Conservation (phyloP, 2,329 filamentous ascomycete species). For the Didymella lethalis region DNA sequence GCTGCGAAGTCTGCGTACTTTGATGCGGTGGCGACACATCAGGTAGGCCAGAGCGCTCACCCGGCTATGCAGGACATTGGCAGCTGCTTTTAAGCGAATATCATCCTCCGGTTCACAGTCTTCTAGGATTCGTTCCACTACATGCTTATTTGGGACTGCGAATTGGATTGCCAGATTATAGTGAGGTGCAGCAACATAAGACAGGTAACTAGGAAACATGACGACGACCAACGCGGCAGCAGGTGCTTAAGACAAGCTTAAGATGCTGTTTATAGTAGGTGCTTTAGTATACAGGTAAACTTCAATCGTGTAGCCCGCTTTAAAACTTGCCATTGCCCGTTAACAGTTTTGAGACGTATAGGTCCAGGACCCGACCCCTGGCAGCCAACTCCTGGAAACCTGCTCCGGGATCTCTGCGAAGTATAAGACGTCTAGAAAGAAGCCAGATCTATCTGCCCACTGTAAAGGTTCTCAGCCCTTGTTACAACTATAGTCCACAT, state of each 20-base stretch:
- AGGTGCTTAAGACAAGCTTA: not conserved
- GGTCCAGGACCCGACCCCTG: no score
- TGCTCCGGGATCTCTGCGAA: no score
- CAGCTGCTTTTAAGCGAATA: not conserved
- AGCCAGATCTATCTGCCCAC: no score
- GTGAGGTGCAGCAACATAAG: not conserved
- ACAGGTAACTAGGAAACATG: constrained; percentile 6
- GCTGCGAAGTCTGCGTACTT: not conserved
- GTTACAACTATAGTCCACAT: not conserved
- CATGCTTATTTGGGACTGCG: constrained; percentile 2
- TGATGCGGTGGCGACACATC: not conserved
- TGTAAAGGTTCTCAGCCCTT: no score
- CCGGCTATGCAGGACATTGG: not conserved
- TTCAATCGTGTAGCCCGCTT: not conserved
- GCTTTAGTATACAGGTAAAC: not conserved
- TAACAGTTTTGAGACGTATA: no score
- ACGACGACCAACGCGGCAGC: not conserved
- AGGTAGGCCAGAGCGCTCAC: not conserved
- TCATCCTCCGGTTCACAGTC: not conserved
- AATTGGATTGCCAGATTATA: constrained; percentile 3
- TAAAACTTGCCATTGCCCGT: no score
- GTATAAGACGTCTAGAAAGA: no score
- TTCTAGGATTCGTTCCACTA: not conserved
- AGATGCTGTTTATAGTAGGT: not conserved
- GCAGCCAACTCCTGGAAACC: no score